A percentile compares a stretch with the other conserved stretches of the same genome.
These are phyloP conservation scores for Paraconiothyrium sp. DNA, from an alignment of 2,329 filamentous ascomycete species.

Conservation along the genomic window DNA sequence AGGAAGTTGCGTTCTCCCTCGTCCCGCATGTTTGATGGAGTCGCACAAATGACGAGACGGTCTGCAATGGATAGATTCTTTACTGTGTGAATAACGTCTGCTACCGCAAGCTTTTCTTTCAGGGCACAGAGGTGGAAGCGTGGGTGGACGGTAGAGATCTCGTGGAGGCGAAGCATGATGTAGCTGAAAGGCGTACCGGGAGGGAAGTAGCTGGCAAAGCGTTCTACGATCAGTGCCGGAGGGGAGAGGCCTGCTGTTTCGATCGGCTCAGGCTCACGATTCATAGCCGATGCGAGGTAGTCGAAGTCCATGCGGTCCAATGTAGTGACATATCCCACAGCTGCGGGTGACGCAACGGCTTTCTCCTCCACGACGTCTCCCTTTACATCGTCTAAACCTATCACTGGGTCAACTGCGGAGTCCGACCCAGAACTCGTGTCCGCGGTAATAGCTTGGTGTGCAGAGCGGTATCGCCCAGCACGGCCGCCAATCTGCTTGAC, in stretches of 20 bases:
- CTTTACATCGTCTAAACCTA: constrained; percentile 32
- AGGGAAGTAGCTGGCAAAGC: constrained; percentile 84
- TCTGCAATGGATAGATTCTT: constrained; percentile 74
- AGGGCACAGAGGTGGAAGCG: constrained; percentile 77
- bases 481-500: constrained; percentile 95
- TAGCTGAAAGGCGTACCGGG: constrained; percentile 82
- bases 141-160: constrained; percentile 70
- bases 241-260: constrained; percentile 77
- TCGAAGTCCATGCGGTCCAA: constrained; percentile 75
- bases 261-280: constrained; percentile 70
- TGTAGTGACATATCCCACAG: constrained; percentile 80
- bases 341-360: constrained; percentile 2
- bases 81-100: constrained; percentile 78
- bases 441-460: constrained; percentile 61
- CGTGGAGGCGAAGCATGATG: constrained; percentile 77
- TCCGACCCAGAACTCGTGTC: constrained; percentile 26
- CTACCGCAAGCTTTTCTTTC: constrained; percentile 70
- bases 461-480: constrained; percentile 85
- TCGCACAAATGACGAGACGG: constrained; percentile 76
- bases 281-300: constrained; percentile 70
- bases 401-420: constrained; percentile 21
- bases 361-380: constrained; percentile 16
- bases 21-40: constrained; percentile 71
- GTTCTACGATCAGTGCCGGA: constrained; percentile 74
- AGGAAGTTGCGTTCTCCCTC: constrained; percentile 59